Percentiles rank a stretch among this genome's conserved stretches.
These are phyloP conservation scores for Singerocomus rubriflavus DNA, from an alignment of 1,284 basidiomycete species.

Conservation along the genomic window DNA sequence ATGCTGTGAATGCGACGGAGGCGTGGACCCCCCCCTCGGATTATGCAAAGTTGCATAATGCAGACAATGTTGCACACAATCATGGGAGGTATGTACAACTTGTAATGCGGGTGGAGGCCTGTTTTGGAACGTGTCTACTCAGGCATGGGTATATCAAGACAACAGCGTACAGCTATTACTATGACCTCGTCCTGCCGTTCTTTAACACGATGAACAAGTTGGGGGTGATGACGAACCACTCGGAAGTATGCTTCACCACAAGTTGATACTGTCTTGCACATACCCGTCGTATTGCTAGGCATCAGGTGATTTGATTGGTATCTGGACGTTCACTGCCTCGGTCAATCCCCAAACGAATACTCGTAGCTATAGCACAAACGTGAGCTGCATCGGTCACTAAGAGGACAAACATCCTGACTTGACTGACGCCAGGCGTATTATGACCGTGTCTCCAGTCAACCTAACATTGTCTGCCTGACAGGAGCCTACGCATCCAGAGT, in stretches of 20 bases:
- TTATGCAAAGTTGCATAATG: slow-evolving; percentile 14
- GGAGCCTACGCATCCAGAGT: slow-evolving; percentile 15
- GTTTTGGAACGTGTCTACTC: background rate
- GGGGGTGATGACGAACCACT: slow-evolving; percentile 15
- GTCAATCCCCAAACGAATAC: slow-evolving; percentile 15
- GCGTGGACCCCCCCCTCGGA: slow-evolving; percentile 17
- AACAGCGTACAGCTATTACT: slow-evolving; percentile 19
- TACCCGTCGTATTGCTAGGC: slow-evolving; percentile 3
- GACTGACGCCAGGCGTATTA: slow-evolving; percentile 15
- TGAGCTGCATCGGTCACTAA: background rate
- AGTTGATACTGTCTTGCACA: background rate
- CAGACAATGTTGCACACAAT: slow-evolving; percentile 9
- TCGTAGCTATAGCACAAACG: slow-evolving; percentile 18
- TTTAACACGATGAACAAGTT: slow-evolving; percentile 19
- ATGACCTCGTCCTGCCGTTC: slow-evolving; percentile 14
- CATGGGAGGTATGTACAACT: slow-evolving; percentile 14
- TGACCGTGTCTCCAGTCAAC: slow-evolving; percentile 15
- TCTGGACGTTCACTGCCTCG: slow-evolving; percentile 20
- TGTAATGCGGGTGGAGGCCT: background rate
- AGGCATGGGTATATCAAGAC: slow-evolving; percentile 21
- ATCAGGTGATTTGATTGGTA: slow-evolving; percentile 17
- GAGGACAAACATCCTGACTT: background rate
- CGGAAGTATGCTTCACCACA: slow-evolving; percentile 8
- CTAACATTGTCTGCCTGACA: slow-evolving; percentile 21
- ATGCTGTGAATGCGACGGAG: slow-evolving; percentile 15